Percentiles rank a stretch among this genome's conserved stretches.
Conservation (phyloP, 257 asterid genomes). For the Catharanthus roseus region DNA sequence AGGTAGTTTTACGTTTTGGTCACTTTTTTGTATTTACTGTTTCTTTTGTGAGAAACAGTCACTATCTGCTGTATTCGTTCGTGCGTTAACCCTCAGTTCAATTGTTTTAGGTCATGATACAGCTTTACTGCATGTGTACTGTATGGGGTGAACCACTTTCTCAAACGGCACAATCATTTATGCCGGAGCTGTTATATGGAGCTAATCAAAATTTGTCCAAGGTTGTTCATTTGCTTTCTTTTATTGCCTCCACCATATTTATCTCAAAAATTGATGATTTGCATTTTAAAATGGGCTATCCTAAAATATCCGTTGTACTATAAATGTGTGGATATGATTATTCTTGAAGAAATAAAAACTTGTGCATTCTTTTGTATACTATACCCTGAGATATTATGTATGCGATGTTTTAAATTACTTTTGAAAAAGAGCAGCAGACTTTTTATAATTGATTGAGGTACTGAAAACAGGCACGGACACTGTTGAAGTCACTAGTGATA, state of each 20-base stretch:
- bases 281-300: neutral
- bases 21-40: conserved; percentile 8
- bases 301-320: neutral
- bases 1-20: conserved; percentile 37
- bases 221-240: conserved; percentile 35
- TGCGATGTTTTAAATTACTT: neutral
- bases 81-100: conserved; percentile 10
- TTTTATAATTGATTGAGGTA: conserved; percentile 6
- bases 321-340: neutral
- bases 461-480: conserved; percentile 60
- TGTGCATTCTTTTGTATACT: neutral
- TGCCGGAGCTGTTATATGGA: conserved; percentile 89
- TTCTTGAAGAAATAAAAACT: neutral
- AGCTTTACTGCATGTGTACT: conserved; percentile 68
- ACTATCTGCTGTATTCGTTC: neutral
- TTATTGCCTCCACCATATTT: neutral
- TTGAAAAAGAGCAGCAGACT: neutral
- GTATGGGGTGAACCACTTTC: conserved; percentile 96
- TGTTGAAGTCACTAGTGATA: conserved; percentile 74
- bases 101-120: conserved; percentile 76
- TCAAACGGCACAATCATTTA: conserved; percentile 92
- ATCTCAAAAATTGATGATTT: neutral
- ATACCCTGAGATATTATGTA: neutral
- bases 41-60: conserved; percentile 4
- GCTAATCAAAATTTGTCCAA: conserved; percentile 65